Conservation (phyloP, 441 rosid genomes). For the Cnidoscolus chayamansa region DNA sequence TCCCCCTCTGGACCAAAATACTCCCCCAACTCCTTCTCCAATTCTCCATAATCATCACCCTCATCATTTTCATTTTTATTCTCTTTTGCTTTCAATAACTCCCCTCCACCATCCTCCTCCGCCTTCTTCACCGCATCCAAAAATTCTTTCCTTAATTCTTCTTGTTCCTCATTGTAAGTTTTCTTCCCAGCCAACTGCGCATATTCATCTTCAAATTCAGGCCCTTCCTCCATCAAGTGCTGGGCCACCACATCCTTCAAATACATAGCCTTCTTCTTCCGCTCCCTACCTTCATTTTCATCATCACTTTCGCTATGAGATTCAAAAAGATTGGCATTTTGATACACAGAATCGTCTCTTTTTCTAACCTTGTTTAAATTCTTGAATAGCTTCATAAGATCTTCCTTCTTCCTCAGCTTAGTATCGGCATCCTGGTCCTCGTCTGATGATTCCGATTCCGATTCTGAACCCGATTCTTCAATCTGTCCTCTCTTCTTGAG, state of each 20-base stretch:
- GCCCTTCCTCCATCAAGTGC: slow-evolving; percentile 58
- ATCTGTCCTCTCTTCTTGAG: slow-evolving; percentile 45
- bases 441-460: slow-evolving; percentile 31
- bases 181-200: slow-evolving; percentile 19
- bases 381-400: slow-evolving; percentile 42
- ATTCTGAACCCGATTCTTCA: slow-evolving; percentile 27
- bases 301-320: slow-evolving; percentile 36
- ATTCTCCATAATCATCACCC: slow-evolving; percentile 32
- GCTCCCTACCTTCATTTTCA: slow-evolving; percentile 24
- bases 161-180: slow-evolving; percentile 58
- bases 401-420: slow-evolving; percentile 24
- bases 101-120: slow-evolving; percentile 36
- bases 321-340: slow-evolving; percentile 40
- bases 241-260: slow-evolving; percentile 69
- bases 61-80: slow-evolving; percentile 33
- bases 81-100: slow-evolving; percentile 41
- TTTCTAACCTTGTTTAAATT: slow-evolving; percentile 48
- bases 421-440: slow-evolving; percentile 35
- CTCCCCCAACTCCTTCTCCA: slow-evolving; percentile 51
- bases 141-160: slow-evolving; percentile 53
- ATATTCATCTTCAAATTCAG: slow-evolving; percentile 44
- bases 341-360: slow-evolving; percentile 47
- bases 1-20: slow-evolving; percentile 55
- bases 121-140: slow-evolving; percentile 44
- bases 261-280: slow-evolving; percentile 38